Conservation (phyloP, 768 basidiomycete species). For the Lentinula sp. region DNA sequence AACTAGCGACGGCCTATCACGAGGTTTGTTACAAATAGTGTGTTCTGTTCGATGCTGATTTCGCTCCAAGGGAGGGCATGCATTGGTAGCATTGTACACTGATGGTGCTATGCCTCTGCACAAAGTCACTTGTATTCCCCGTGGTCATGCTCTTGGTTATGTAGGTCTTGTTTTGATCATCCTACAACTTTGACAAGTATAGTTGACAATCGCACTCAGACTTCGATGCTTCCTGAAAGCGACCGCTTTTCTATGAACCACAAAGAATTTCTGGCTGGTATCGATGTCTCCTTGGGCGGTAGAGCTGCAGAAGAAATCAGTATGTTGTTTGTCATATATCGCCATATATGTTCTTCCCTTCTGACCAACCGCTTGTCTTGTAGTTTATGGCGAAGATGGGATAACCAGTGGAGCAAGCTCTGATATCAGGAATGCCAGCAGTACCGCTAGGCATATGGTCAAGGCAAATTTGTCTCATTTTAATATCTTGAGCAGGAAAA, state of each 20-base stretch:
- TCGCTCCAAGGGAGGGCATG: slow-evolving; percentile 71
- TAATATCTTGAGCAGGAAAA: not conserved
- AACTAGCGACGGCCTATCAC: slow-evolving; percentile 92
- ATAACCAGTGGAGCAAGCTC: slow-evolving; percentile 91
- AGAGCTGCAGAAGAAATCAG: slow-evolving; percentile 92
- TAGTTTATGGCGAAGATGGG: slow-evolving; percentile 84
- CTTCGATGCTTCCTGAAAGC: slow-evolving; percentile 70
- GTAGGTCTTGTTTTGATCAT: slow-evolving; percentile 27
- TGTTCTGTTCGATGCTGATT: slow-evolving; percentile 5
- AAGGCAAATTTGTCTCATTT: slow-evolving; percentile 47
- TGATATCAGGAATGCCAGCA: slow-evolving; percentile 78
- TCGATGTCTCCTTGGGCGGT: slow-evolving; percentile 93
- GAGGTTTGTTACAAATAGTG: slow-evolving; percentile 46
- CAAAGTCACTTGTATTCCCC: slow-evolving; percentile 96
- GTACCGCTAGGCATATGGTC: slow-evolving; percentile 81
- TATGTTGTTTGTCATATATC: slow-evolving; percentile 25
- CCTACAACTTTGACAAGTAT: slow-evolving; percentile 8
- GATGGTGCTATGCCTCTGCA: slow-evolving; percentile 95
- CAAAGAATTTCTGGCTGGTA: slow-evolving; percentile 72
- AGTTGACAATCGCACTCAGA: slow-evolving; percentile 34
- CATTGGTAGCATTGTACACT: slow-evolving; percentile 91
- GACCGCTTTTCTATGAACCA: slow-evolving; percentile 68
- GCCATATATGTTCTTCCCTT: slow-evolving; percentile 9
- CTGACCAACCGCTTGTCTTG: slow-evolving; percentile 7
- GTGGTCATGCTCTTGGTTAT: slow-evolving; percentile 88